Conservation (phyloP, 192 early-diverging fungal species). For the Coemansia brasiliensis region DNA sequence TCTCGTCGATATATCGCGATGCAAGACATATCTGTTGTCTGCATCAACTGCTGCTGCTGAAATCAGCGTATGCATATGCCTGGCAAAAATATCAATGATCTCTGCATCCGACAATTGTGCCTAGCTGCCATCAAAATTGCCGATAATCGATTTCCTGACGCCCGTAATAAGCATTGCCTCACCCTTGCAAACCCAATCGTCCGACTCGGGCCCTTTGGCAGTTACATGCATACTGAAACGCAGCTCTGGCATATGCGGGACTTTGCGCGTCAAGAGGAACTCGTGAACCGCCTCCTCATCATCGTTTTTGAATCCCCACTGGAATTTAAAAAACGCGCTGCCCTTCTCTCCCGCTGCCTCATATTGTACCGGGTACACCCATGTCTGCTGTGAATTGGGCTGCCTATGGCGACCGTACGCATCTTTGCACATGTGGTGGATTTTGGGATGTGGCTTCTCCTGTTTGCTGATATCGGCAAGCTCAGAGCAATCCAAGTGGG, state of each 20-base stretch:
- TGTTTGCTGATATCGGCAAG: background rate
- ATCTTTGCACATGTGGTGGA: background rate
- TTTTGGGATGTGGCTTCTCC: background rate
- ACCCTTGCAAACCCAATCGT: no score
- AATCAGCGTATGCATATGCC: no score
- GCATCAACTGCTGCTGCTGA: no score
- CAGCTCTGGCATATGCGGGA: constrained; percentile 1
- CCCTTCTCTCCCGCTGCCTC: background rate
- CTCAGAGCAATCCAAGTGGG: background rate
- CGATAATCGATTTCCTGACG: no score
- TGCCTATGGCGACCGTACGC: constrained; percentile 2
- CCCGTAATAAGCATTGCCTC: no score
- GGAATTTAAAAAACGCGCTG: constrained; percentile 5
- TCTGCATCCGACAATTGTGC: no score
- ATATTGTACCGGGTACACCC: background rate
- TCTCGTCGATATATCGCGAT: no score
- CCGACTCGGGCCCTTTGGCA: no score
- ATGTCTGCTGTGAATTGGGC: background rate
- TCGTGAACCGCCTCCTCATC: background rate
- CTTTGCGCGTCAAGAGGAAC: background rate
- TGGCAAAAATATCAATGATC: no score
- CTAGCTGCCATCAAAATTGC: no score
- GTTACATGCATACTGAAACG: no score
- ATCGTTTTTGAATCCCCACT: constrained; percentile 1
- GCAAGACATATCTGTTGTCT: no score